phyloP scores from a whole-genome alignment of 495 filamentous ascomycete species.

The Tuber microsphaerosporum region DNA sequence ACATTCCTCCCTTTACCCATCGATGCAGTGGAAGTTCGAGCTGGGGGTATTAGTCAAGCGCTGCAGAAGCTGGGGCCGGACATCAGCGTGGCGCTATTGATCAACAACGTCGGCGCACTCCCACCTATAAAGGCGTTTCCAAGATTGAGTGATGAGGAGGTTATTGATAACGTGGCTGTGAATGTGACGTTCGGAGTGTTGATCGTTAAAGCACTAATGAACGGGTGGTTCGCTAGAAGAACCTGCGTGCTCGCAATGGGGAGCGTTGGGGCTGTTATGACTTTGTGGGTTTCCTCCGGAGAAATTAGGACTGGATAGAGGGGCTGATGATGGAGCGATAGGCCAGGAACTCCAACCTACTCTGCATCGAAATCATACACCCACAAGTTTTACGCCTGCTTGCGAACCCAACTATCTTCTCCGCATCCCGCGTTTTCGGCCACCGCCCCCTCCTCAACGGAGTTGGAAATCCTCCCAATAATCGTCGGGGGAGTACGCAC shows the following conservation, averaged over 20 bases:
- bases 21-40: background rate
- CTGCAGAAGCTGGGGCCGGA: background rate
- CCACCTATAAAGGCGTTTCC: constrained; percentile 19
- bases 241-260: constrained; percentile 21
- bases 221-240: constrained; percentile 2
- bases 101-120: constrained; percentile 29
- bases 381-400: constrained; percentile 18
- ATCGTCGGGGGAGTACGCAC: constrained; percentile 26
- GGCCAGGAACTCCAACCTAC: constrained; percentile 29
- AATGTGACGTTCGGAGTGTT: constrained; percentile 26
- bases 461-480: constrained; percentile 20
- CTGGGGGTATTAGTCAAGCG: background rate
- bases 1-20: constrained; percentile 19
- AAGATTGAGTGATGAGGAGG: constrained; percentile 18
- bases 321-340: background rate
- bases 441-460: background rate
- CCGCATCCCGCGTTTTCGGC: constrained; percentile 5
- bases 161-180: constrained; percentile 21
- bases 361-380: constrained; percentile 25
- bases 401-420: constrained; percentile 13
- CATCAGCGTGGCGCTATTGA: constrained; percentile 18
- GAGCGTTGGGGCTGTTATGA: constrained; percentile 28
- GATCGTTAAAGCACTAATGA: constrained; percentile 11
- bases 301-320: background rate
- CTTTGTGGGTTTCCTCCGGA: constrained; percentile 6